phyloP scores from a whole-genome alignment of 2,329 filamentous ascomycete genomes.

The Colletotrichum coccodes region DNA sequence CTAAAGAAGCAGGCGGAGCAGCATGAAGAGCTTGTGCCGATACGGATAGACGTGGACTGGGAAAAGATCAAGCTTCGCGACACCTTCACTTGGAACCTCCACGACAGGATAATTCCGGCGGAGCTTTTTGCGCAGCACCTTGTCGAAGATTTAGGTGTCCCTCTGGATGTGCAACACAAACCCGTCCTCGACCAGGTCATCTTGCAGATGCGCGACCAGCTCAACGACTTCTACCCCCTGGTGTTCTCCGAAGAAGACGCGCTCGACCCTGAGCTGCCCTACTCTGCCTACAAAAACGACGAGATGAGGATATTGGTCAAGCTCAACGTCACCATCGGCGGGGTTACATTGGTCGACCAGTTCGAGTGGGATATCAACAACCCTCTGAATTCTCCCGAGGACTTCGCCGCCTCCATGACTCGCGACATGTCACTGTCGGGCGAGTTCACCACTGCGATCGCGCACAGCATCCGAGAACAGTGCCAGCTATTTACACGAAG shows the following conservation, averaged over 20 bases:
- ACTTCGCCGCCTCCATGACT: conserved; percentile 91
- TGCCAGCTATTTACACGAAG: conserved; percentile 93
- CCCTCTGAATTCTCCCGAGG: conserved; percentile 90
- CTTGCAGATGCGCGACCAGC: conserved; percentile 84
- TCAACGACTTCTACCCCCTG: conserved; percentile 93
- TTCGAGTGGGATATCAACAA: conserved; percentile 99
- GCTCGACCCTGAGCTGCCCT: conserved; percentile 88
- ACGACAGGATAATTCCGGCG: conserved; percentile 83
- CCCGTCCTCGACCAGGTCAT: conserved; percentile 70
- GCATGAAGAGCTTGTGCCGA: conserved; percentile 89
- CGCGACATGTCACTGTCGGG: conserved; percentile 90
- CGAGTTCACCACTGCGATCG: conserved; percentile 97
- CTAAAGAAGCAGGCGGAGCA: conserved; percentile 88
- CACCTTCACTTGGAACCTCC: conserved; percentile 98
- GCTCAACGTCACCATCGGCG: conserved; percentile 96
- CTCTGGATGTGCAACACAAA: conserved; percentile 67
- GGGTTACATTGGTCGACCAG: conserved; percentile 93
- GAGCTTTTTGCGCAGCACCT: conserved; percentile 90
- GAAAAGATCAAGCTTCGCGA: conserved; percentile 96
- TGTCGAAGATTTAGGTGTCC: conserved; percentile 87
- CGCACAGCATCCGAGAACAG: conserved; percentile 97
- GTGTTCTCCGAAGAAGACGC: conserved; percentile 90
- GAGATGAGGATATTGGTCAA: conserved; percentile 98
- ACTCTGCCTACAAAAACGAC: conserved; percentile 96
- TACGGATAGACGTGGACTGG: conserved; percentile 92